Conservation (phyloP, 2,329 filamentous ascomycete genomes). For the Trichoderma endophyticum region DNA sequence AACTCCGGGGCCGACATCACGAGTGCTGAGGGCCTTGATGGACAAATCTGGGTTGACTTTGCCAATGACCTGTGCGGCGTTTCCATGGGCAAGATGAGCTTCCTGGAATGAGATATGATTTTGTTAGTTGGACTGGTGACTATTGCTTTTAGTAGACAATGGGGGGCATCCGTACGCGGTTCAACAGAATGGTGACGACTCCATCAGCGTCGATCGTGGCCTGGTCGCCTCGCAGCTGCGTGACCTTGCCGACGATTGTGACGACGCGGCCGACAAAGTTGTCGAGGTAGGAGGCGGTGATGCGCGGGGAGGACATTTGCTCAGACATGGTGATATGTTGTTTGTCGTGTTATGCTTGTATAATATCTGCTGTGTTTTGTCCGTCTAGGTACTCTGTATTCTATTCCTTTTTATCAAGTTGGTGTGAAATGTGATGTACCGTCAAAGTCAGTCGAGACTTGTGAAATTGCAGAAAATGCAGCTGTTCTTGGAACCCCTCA, state of each 20-base stretch:
- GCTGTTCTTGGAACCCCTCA: not conserved
- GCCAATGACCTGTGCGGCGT: constrained; percentile 73
- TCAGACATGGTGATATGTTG: constrained; percentile 54
- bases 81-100: constrained; percentile 64
- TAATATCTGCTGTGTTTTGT: not conserved
- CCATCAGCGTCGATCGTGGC: constrained; percentile 80
- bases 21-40: constrained; percentile 65
- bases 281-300: constrained; percentile 76
- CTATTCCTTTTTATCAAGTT: not conserved
- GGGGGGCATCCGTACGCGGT: constrained; percentile 53
- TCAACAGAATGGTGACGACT: constrained; percentile 69
- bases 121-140: not conserved
- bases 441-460: not conserved
- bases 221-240: constrained; percentile 74
- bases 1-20: constrained; percentile 65
- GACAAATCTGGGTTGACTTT: constrained; percentile 73
- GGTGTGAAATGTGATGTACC: not conserved
- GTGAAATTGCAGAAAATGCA: not conserved
- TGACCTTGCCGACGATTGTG: constrained; percentile 81
- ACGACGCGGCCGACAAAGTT: constrained; percentile 72
- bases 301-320: constrained; percentile 69
- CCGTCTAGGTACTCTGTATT: not conserved
- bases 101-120: constrained; percentile 48
- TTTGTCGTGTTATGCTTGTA: not conserved
- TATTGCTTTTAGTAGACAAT: not conserved